A percentile compares a stretch with the other conserved stretches of the same genome.
Conservation (phyloP, 805 yeast genomes). For the Saccharomycopsis sp. region DNA sequence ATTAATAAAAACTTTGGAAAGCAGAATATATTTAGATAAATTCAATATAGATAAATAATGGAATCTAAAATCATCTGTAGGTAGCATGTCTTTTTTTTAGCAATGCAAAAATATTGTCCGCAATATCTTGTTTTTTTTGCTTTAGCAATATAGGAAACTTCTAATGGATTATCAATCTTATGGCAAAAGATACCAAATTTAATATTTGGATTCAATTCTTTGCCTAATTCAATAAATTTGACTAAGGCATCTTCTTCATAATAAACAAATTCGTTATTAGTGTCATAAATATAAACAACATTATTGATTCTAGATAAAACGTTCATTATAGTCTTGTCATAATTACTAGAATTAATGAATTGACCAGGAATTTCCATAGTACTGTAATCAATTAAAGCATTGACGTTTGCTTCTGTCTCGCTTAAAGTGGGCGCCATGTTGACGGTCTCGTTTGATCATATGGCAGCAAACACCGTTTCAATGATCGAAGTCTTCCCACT, state of each 20-base stretch:
- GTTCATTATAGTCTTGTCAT: neutral
- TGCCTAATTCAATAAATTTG: too few species aligned
- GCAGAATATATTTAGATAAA: neutral
- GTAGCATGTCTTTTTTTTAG: neutral
- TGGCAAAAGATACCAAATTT: neutral
- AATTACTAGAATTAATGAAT: neutral
- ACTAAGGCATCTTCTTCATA: too few species aligned
- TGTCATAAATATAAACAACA: neutral
- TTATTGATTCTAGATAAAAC: neutral
- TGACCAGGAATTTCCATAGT: neutral
- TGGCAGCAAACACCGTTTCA: neutral
- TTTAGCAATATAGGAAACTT: neutral
- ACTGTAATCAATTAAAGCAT: too few species aligned
- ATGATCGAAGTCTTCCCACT: neutral
- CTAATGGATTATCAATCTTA: neutral
- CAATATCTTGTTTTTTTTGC: neutral
- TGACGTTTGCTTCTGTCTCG: too few species aligned
- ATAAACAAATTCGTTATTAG: too few species aligned
- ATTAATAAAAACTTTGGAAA: neutral
- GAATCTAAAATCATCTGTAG: neutral
- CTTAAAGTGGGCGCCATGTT: too few species aligned
- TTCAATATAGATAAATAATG: neutral
- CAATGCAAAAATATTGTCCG: too few species aligned
- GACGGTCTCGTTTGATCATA: neutral
- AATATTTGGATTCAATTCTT: too few species aligned